These are phyloP conservation scores for Citrus reticulata DNA, from an alignment of 345 rosid species.

Conservation along the genomic window DNA sequence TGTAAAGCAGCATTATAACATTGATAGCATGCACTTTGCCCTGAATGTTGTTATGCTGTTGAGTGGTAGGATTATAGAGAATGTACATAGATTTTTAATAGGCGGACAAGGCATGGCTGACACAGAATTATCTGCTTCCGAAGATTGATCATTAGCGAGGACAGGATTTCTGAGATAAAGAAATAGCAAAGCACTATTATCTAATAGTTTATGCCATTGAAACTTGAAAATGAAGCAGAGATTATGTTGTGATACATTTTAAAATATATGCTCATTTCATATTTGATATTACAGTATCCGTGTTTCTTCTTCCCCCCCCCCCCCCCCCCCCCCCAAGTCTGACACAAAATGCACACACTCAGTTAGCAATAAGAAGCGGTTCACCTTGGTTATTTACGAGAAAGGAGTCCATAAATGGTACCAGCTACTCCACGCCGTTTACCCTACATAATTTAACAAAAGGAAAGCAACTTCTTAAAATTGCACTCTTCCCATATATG, in stretches of 20 bases:
- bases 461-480: conserved; percentile 3
- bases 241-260: neutral
- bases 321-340: fast-evolving
- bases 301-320: too few species aligned
- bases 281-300: neutral
- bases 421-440: conserved; percentile 59
- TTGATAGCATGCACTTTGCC: too few species aligned
- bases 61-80: neutral
- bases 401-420: conserved; percentile 45
- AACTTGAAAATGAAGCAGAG: neutral
- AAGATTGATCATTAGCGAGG: too few species aligned
- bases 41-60: too few species aligned
- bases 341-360: too few species aligned
- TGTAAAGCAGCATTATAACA: too few species aligned
- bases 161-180: neutral
- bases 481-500: neutral
- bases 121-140: neutral
- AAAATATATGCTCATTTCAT: neutral
- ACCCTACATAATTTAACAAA: conserved; percentile 37
- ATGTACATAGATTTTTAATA: neutral
- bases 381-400: conserved; percentile 35
- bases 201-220: neutral
- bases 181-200: neutral
- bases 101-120: neutral
- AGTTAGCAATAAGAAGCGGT: neutral